Conservation (phyloP, 441 rosid species). For the Metrosideros polymorpha region DNA sequence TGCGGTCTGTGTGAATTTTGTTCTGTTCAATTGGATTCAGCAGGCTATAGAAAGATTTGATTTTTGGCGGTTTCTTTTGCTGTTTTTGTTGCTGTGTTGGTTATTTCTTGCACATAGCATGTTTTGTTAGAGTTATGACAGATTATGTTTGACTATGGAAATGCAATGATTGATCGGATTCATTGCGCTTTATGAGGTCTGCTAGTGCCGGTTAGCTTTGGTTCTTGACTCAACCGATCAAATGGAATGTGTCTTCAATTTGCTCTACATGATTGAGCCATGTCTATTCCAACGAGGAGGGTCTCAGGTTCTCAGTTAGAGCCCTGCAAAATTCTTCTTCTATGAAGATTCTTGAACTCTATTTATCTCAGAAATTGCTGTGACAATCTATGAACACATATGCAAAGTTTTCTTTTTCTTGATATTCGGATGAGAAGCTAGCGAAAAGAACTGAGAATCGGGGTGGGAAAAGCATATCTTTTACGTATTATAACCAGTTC, state of each 20-base stretch:
- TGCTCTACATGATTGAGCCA: neutral
- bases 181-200: neutral
- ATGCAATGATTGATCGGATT: neutral
- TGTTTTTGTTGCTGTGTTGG: neutral
- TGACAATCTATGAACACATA: neutral
- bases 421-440: neutral
- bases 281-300: neutral
- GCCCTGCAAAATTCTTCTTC: neutral
- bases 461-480: neutral
- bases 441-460: neutral
- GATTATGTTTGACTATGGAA: neutral
- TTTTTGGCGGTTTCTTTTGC: neutral
- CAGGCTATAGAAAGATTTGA: neutral
- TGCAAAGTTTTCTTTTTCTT: neutral
- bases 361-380: neutral
- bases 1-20: neutral
- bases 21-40: neutral
- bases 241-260: neutral
- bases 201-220: neutral
- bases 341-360: neutral
- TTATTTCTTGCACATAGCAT: neutral
- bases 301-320: neutral
- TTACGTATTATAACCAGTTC: neutral
- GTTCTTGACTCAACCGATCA: neutral
- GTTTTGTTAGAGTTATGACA: neutral